Percentiles rank a stretch among this genome's conserved stretches.
Conservation (phyloP, 1,139 yeast genomes). For the Candida anutae region DNA sequence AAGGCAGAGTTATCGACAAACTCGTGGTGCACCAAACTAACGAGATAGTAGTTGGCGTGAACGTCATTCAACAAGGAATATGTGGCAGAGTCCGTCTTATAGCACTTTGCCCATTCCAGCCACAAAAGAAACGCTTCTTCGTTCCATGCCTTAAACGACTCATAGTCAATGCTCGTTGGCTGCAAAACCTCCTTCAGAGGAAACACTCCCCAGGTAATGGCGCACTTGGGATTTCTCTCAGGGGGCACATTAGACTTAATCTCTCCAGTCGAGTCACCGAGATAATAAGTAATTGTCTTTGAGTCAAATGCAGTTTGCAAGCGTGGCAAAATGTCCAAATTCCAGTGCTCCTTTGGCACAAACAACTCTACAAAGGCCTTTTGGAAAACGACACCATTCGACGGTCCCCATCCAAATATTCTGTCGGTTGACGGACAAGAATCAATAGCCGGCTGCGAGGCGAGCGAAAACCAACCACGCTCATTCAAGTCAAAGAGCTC, state of each 20-base stretch:
- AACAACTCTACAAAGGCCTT: conserved; percentile 85
- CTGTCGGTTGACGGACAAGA: conserved; percentile 71
- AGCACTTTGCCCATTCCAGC: conserved; percentile 87
- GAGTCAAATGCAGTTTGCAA: conserved; percentile 37
- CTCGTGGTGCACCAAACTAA: conserved; percentile 82
- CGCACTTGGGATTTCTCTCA: conserved; percentile 42
- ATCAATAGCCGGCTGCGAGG: conserved; percentile 93
- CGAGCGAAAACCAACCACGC: conserved; percentile 74
- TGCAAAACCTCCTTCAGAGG: conserved; percentile 81
- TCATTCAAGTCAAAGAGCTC: conserved; percentile 73
- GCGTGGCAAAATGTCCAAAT: conserved; percentile 40
- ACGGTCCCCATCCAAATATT: conserved; percentile 93
- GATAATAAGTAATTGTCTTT: conserved; percentile 56
- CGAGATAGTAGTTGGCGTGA: conserved; percentile 59
- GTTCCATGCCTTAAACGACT: conserved; percentile 86
- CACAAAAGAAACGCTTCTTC: conserved; percentile 91
- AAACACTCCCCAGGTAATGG: conserved; percentile 96
- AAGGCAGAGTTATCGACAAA: conserved; percentile 65
- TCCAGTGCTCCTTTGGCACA: conserved; percentile 66
- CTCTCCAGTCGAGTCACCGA: conserved; percentile 54
- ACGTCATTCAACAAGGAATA: conserved; percentile 55
- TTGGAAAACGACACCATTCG: conserved; percentile 85
- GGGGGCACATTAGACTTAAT: conserved; percentile 52
- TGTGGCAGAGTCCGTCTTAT: conserved; percentile 48
- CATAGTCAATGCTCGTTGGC: conserved; percentile 81